These are phyloP conservation scores for Ilex asprella DNA, from an alignment of 257 asterid species.

Conservation along the genomic window DNA sequence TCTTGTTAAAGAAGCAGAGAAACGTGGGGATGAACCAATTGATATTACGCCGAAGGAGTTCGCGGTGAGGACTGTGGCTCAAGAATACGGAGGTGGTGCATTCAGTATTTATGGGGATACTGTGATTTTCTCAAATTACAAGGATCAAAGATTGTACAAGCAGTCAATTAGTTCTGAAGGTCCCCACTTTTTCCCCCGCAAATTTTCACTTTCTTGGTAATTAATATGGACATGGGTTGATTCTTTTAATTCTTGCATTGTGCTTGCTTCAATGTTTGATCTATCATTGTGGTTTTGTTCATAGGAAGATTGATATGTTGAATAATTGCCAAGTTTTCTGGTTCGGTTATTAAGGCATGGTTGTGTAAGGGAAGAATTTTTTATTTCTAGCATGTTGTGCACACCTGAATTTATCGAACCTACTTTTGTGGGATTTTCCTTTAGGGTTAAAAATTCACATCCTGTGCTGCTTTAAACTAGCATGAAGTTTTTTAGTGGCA, in stretches of 20 bases:
- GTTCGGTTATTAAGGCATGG: too few relatives aligned
- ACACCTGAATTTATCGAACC: too few relatives aligned
- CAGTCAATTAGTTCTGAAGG: conserved; percentile 62
- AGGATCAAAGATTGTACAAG: conserved; percentile 83
- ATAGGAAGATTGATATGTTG: not conserved
- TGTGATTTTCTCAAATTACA: conserved; percentile 74
- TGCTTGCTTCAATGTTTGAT: not conserved
- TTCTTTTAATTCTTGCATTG: not conserved
- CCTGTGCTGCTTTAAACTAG: too few relatives aligned
- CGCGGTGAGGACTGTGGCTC: conserved; percentile 81
- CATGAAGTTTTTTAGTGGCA: conserved; percentile 23
- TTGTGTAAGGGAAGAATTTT: not conserved
- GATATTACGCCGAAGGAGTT: conserved; percentile 78
- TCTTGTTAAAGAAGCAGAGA: conserved; percentile 68
- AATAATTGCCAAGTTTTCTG: not conserved
- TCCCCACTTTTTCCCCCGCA: conserved; percentile 11
- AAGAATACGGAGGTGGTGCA: conserved; percentile 95
- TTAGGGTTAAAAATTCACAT: too few relatives aligned
- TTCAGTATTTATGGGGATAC: conserved; percentile 55
- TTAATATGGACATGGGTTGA: not conserved
- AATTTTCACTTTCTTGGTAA: conserved; percentile 2
- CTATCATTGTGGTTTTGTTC: not conserved
- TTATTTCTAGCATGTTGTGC: not conserved
- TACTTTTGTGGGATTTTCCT: too few relatives aligned
- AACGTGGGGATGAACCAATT: conserved; percentile 36